Conservation (phyloP, 2,329 filamentous ascomycete species). For the Neonectria hederae region DNA sequence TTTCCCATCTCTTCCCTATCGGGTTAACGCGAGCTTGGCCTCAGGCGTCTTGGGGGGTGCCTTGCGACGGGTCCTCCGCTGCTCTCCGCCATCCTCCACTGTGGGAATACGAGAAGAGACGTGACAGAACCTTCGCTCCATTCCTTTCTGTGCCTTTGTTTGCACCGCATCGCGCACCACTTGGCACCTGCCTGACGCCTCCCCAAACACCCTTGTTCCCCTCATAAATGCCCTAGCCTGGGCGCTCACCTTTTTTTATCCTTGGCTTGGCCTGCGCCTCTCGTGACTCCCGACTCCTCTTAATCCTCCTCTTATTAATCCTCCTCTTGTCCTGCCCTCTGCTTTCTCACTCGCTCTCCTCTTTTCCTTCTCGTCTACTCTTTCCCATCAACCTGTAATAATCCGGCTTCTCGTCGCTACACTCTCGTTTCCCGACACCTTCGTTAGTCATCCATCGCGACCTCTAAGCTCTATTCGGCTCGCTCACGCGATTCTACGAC, state of each 20-base stretch:
- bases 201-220: slow-evolving; percentile 27
- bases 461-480: slow-evolving; percentile 11
- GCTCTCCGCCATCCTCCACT: too few relatives aligned
- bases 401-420: slow-evolving; percentile 8
- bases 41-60: background rate
- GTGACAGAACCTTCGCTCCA: slow-evolving; percentile 9
- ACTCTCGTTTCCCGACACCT: slow-evolving; percentile 13
- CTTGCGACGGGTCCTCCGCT: background rate
- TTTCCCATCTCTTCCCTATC: background rate
- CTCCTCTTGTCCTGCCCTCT: background rate
- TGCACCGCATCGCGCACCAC: background rate
- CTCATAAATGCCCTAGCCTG: slow-evolving; percentile 22
- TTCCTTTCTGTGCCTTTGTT: slow-evolving; percentile 22
- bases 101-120: slow-evolving; percentile 1
- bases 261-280: slow-evolving; percentile 16
- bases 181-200: background rate
- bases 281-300: slow-evolving; percentile 30
- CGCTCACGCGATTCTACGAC: slow-evolving; percentile 6
- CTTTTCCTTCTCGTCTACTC: slow-evolving; percentile 9
- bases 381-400: slow-evolving; percentile 9
- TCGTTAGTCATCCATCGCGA: slow-evolving; percentile 13
- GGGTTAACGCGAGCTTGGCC: background rate
- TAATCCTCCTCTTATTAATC: slow-evolving; percentile 19
- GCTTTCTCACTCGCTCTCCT: slow-evolving; percentile 5
- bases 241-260: slow-evolving; percentile 23